Evolutionary conservation across 805 yeast species (phyloP).

Genomic region (Lipomyces sp.): DNA sequence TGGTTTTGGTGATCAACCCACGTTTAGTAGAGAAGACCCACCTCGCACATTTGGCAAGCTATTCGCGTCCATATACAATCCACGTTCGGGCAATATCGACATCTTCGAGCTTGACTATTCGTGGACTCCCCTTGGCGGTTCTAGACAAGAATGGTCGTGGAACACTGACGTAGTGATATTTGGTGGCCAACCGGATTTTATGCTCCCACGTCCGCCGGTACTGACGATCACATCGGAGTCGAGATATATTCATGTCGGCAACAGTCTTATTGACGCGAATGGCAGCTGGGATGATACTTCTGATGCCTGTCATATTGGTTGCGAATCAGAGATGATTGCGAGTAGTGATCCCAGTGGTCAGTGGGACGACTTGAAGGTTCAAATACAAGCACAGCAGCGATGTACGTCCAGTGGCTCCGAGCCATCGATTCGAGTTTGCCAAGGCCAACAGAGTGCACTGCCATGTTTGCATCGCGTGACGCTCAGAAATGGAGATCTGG

Average conservation of each 20-base stretch:
- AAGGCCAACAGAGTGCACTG: slow-evolving; percentile 22
- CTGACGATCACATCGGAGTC: no score
- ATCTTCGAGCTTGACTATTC: slow-evolving; percentile 22
- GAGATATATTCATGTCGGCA: no score
- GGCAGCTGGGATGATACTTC: no score
- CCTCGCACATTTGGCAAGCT: no score
- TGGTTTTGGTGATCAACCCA: slow-evolving; percentile 31
- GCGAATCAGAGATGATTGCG: no score
- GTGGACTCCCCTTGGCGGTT: slow-evolving; percentile 1
- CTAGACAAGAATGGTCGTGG: slow-evolving; percentile 14
- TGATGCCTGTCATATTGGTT: no score
- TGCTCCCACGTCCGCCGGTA: no score
- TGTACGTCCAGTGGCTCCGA: slow-evolving; percentile 24
- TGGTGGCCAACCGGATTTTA: no score
- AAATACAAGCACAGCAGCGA: slow-evolving; percentile 27
- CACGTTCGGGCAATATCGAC: slow-evolving; percentile 26
- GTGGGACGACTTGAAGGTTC: slow-evolving; percentile 7
- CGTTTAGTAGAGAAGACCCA: no score
- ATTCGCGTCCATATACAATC: slow-evolving; percentile 28
- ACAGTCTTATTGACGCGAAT: no score
- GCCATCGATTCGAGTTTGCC: slow-evolving; percentile 26
- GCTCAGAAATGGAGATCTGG: no score
- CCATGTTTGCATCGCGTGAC: slow-evolving; percentile 25
- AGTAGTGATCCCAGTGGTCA: no score
- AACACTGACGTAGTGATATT: slow-evolving; percentile 16